phyloP scores from a whole-genome alignment of 805 yeast genomes.

The Candida nanaspora region DNA sequence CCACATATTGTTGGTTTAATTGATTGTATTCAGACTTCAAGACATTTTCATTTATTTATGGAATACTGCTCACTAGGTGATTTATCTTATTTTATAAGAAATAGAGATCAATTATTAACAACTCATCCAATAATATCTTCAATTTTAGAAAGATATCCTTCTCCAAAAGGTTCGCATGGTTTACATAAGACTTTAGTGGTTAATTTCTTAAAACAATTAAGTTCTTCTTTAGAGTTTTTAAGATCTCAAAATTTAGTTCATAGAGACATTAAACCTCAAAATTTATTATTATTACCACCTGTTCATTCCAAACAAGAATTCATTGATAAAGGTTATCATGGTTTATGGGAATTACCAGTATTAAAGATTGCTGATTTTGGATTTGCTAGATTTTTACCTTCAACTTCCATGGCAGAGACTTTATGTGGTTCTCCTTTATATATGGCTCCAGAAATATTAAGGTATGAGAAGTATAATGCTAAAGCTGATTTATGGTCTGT shows the following conservation, averaged over 20 bases:
- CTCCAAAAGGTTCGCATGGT: constrained; percentile 70
- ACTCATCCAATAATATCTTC: constrained; percentile 76
- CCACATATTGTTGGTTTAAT: constrained; percentile 87
- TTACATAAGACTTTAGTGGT: constrained; percentile 70
- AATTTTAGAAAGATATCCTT: constrained; percentile 74
- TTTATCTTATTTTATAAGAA: constrained; percentile 77
- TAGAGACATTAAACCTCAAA: constrained; percentile 94
- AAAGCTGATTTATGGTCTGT: constrained; percentile 98
- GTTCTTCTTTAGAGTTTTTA: constrained; percentile 76
- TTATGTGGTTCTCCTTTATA: constrained; percentile 95
- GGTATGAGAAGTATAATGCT: constrained; percentile 93
- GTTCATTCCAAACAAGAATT: constrained; percentile 56
- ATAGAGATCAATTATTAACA: constrained; percentile 60
- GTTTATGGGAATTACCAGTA: constrained; percentile 83
- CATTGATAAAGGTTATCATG: constrained; percentile 52
- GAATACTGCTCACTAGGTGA: constrained; percentile 97
- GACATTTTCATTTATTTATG: constrained; percentile 85
- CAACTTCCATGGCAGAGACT: constrained; percentile 92
- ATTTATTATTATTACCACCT: constrained; percentile 77
- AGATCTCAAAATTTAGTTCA: constrained; percentile 83
- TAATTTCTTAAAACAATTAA: constrained; percentile 81
- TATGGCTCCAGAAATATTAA: constrained; percentile 96
- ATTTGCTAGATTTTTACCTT: constrained; percentile 90
- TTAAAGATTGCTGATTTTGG: constrained; percentile 96
- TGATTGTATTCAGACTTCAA: constrained; percentile 72